Conservation (phyloP, 208 protist genomes). For the Tritrichomonas musculus region DNA sequence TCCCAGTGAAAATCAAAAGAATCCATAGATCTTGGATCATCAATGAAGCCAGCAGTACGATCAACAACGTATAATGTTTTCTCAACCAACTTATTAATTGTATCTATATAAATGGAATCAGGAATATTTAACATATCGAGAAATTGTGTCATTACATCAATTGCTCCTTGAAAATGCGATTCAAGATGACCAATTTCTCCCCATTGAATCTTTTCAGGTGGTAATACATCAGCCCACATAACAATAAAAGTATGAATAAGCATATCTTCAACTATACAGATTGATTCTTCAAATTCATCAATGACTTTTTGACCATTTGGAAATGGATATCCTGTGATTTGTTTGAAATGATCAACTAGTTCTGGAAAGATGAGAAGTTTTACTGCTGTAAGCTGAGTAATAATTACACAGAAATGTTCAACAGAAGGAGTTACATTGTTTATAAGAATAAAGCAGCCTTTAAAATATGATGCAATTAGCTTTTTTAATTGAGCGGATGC, state of each 20-base stretch:
- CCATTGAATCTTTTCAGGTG: background rate
- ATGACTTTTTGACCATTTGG: background rate
- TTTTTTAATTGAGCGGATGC: background rate
- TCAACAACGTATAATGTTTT: background rate
- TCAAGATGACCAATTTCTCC: background rate
- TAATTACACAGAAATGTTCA: background rate
- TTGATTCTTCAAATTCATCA: background rate
- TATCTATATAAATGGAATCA: background rate
- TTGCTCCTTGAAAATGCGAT: background rate
- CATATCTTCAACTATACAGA: background rate
- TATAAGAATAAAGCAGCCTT: background rate
- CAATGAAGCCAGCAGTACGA: background rate
- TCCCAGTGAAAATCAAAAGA: constrained; percentile 5
- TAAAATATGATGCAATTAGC: background rate
- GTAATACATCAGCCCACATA: background rate
- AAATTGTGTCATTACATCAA: background rate
- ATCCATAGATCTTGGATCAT: background rate
- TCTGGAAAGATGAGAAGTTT: background rate
- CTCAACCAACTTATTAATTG: background rate
- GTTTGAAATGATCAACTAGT: background rate
- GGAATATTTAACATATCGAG: background rate
- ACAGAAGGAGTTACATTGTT: background rate
- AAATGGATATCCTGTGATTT: background rate
- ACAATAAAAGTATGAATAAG: background rate
- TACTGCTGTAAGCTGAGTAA: background rate